Evolutionary conservation across 305 asterid genomes (phyloP), one percentile per base, ranked within the genome.

Genomic region (Withania somnifera): DNA sequence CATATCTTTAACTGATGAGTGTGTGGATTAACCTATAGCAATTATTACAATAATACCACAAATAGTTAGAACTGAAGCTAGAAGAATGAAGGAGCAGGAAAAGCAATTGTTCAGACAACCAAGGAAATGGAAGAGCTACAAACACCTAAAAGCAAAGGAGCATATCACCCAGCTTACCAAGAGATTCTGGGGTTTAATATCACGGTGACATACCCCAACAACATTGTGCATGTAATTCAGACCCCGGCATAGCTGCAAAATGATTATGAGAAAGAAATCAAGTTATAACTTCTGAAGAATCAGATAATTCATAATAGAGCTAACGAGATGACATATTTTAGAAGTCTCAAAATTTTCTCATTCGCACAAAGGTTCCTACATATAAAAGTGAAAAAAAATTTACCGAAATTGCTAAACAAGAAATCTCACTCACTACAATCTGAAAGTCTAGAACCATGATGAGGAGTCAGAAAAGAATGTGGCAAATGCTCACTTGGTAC

Each of bases 151-250:
- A 13, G 60, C 3, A 51, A 36, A 51, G 80, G 63, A 75, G 63
- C n/a, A 28, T 75, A 75, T 26, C 45, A 36, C 5, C 13, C 73
- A 56, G 57, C 88, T 81, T 85, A 94, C 97, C 95, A 94, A 85
- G 73, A 94, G 87, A 84, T 94, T 94, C 64, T 94, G 97, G 77
- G 98, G 98, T 84, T 94, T 94, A 82, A 94, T 92, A 86, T 94
- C 98, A 86, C 98, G 90, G 89, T 94, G 98, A 87, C 98, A 94
- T 82, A 94, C 97, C 75, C 98, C 98, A 89, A 91, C 84, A 68
- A 89, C 90, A 66, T 91, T 90, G 84, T 92, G 98, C 73, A 92
- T 91, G 87, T 92, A 94, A 67, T 95, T 90, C 71, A 94, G 86
- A 76, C 94, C 91, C 81, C 98, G 88, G 78, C 92, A 90, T 63